Percentiles rank a stretch among this genome's conserved stretches.
phyloP scores from a whole-genome alignment of 768 basidiomycete species.

The Rubroboletus satanas region DNA sequence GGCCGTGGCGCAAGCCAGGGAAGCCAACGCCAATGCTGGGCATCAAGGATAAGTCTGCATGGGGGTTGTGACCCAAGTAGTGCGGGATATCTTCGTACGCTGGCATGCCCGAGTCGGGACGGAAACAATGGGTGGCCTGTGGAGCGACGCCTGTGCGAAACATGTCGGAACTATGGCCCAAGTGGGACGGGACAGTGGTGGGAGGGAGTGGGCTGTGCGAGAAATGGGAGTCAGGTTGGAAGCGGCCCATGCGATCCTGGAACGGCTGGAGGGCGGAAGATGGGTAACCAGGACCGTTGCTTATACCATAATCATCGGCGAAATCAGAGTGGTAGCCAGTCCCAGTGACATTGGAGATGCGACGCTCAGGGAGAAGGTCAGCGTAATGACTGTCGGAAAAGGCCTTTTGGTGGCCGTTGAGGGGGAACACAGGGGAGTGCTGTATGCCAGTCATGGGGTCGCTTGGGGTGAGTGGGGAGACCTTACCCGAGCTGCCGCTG shows the following conservation, averaged over 20 bases:
- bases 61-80: constrained; percentile 51
- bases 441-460: constrained; percentile 60
- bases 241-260: constrained; percentile 55
- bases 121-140: constrained; percentile 62
- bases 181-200: constrained; percentile 44
- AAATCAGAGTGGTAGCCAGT: constrained; percentile 56
- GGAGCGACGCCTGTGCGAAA: constrained; percentile 63
- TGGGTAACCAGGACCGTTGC: constrained; percentile 43
- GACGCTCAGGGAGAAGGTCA: constrained; percentile 60
- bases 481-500: constrained; percentile 59
- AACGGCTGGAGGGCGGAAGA: constrained; percentile 54
- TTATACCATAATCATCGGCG: constrained; percentile 59
- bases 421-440: constrained; percentile 50
- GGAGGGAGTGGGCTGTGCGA: constrained; percentile 40
- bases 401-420: constrained; percentile 46
- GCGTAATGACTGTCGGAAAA: constrained; percentile 52
- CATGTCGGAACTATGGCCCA: constrained; percentile 51
- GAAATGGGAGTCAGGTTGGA: constrained; percentile 52
- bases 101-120: constrained; percentile 46
- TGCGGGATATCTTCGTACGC: constrained; percentile 58
- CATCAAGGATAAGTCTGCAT: constrained; percentile 58
- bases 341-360: constrained; percentile 43
- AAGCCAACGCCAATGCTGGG: constrained; percentile 59
- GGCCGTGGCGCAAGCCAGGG: constrained; percentile 59
- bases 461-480: constrained; percentile 69